Base-by-base conservation (phyloP, 2,329 filamentous ascomycete genomes). In the Ophiostoma pallidulum region DNA sequence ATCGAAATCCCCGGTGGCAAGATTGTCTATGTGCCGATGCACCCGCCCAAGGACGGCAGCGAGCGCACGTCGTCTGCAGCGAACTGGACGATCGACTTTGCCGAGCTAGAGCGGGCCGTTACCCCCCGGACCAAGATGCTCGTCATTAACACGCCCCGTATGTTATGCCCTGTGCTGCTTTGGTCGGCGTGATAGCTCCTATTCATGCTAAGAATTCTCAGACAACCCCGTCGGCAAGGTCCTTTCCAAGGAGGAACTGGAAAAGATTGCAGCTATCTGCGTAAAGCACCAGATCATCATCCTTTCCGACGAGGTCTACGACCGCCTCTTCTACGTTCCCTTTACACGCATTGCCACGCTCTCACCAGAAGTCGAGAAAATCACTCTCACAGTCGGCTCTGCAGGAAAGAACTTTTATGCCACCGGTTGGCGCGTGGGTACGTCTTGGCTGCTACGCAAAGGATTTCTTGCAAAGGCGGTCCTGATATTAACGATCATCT, bases 401-500 rank as follows among this genome's bases (percentile, higher is more conserved):
- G 92, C 89, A 1, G 92, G 92, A 58, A 98, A 98, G 76, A 94
- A 92, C 72, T 98, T 98, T 67, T 97, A 97, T 62, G 88, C 87
- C 48, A 98, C 92, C 0, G 92, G 92, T 41, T 98, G 92, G 92
- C 82, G 92, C 49, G 90, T 97, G 4, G 78, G 72, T 70, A 57
- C 16, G 70, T 60, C 14, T 6, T 14, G 16, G 2, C 14, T 22
- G 10, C 8, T 38, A 19, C 8, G 4, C 7, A 19, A 4, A 36
- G 18, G 16, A 18, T 39, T 6, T 39, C 14, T 8, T 24, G 19
- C 13, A 22, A 37, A 7, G 22, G 10, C 20, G 18, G 16, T 7
- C 18, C 20, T 26, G 18, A 19, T 8, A 9, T 13, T 13, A 14
- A 1, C 20, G 13, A 3, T 26, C 31, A 4, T 28, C 3, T 20